Evolutionary conservation across 805 yeast species (phyloP), one percentile per base, ranked within the genome.

Genomic region (Hanseniaspora hatyaiensis): DNA sequence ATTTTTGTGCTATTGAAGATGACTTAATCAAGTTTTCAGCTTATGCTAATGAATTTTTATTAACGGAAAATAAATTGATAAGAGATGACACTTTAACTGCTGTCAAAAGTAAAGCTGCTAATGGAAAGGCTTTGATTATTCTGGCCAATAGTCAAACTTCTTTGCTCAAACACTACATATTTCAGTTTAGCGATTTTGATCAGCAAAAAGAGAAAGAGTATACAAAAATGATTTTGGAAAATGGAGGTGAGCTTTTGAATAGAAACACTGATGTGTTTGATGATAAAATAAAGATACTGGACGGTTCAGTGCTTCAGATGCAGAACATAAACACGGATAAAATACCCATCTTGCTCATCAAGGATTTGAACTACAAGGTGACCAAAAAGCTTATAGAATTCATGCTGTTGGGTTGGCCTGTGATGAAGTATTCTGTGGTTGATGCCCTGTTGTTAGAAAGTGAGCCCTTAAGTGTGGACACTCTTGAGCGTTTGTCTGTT

Each of bases 171-270:
- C 9, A 19, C 3, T 37, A 24, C 16, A 9, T 37, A 12, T 37
- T 37, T n/a, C 40, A 37, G 31, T 37, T 37, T 18, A 37, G 40
- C 26, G 40, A 37, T 13, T 24, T 37, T 24, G 40, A 37, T 9
- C 24, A 24, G n/a, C 11, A 16, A 2, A 26, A 15, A 16, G 40
- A 37, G 16, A 24, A 16, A 20, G 22, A 8, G n/a, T 37, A 24
- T 16, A 16, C 20, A 9, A 26, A 15, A 5, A 37, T 4, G n/a
- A 37, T 37, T 9, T 9, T 16, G 6, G 19, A 37, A 26, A 24
- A 26, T 11, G 40, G 40, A 26, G 40, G 40, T 15, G 8, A n/a
- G 8, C 22, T 23, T 3, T 8, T 24, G 6, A 4, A 6, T 20
- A 15, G 20, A 18, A 16, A 26, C 1, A 31, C 16, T 22, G 40